A percentile compares a stretch with the other conserved stretches of the same genome.
These are phyloP conservation scores for Fusarium pseudonygamai DNA, from an alignment of 2,329 filamentous ascomycete genomes.

Conservation along the genomic window DNA sequence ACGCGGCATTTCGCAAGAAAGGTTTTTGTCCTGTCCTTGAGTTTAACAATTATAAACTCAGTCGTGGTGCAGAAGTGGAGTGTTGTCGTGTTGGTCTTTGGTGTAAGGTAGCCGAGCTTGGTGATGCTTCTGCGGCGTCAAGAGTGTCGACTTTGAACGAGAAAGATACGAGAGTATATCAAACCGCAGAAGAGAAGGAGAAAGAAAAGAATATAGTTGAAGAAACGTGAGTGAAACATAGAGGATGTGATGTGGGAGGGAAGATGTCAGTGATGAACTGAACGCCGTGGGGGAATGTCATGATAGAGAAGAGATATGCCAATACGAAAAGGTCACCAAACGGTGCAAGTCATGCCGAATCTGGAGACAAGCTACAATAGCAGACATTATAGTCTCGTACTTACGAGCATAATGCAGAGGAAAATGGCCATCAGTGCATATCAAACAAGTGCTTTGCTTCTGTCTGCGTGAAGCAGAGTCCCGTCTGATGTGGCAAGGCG, in stretches of 20 bases:
- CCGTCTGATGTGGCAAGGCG: constrained; percentile 25
- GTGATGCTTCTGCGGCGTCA: background rate
- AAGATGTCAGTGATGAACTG: background rate
- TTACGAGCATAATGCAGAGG: background rate
- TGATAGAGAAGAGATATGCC: background rate
- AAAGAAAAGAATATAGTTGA: background rate
- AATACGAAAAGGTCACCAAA: background rate
- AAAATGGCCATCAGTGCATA: background rate
- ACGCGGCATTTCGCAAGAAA: background rate
- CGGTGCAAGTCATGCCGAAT: background rate
- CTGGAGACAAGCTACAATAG: background rate
- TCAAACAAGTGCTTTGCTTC: background rate
- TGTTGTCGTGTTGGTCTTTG: background rate
- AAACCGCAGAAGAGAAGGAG: too few species aligned
- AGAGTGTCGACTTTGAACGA: background rate
- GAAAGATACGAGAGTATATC: background rate
- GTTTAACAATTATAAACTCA: background rate
- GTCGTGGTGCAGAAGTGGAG: background rate
- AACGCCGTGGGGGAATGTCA: background rate
- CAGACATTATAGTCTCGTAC: background rate
- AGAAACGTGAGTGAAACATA: background rate
- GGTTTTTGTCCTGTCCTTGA: background rate
- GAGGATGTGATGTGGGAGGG: background rate
- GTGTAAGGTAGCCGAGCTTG: background rate
- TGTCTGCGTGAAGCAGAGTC: constrained; percentile 7